phyloP scores from a whole-genome alignment of 352 stramenopile genomes.

The Pythium vanterpoolii region DNA sequence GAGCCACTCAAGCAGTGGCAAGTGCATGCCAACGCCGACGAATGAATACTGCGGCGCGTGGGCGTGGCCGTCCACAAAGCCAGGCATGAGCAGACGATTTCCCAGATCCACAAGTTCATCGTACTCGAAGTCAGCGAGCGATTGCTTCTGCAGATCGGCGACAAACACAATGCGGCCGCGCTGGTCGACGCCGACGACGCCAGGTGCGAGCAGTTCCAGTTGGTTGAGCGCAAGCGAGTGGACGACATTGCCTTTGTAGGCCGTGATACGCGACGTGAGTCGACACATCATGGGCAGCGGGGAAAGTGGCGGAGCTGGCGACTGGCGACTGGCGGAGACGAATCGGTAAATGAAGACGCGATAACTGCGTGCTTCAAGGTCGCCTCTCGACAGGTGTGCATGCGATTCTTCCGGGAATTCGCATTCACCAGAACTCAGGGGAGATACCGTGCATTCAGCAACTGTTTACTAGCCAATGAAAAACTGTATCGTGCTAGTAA shows the following conservation, averaged over 20 bases:
- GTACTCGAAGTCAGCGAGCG: constrained; percentile 9
- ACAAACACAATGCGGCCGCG: constrained; percentile 48
- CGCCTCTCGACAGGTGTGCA: background rate
- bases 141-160: constrained; percentile 32
- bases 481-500: background rate
- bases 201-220: constrained; percentile 60
- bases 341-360: constrained; percentile 1
- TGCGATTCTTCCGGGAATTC: too few species aligned
- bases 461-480: background rate
- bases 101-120: constrained; percentile 61
- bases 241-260: constrained; percentile 78
- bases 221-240: constrained; percentile 58
- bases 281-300: constrained; percentile 7
- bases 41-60: constrained; percentile 94
- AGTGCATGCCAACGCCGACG: constrained; percentile 91
- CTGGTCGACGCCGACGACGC: constrained; percentile 54
- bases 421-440: constrained; percentile 4
- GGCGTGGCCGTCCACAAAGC: constrained; percentile 93
- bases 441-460: background rate
- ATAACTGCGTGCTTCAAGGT: background rate
- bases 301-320: background rate
- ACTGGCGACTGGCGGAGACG: background rate
- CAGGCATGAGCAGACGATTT: constrained; percentile 85
- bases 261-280: constrained; percentile 30
- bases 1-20: constrained; percentile 92